Percentiles rank a stretch among this genome's conserved stretches.
These are phyloP conservation scores for Sporisorium graminicola DNA, from an alignment of 1,284 basidiomycete species.

Conservation along the genomic window DNA sequence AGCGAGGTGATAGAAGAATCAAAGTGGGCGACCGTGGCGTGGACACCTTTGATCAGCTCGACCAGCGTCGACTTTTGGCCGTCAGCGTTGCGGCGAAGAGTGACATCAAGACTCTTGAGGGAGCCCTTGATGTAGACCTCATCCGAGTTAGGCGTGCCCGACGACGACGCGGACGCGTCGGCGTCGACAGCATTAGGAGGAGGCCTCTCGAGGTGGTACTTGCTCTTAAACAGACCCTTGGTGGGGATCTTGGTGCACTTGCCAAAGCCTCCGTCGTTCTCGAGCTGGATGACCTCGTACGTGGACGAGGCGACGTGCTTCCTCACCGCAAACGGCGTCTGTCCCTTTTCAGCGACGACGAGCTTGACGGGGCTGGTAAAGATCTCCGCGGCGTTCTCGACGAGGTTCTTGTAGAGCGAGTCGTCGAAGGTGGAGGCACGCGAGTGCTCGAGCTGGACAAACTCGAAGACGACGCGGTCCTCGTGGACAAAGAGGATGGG, in stretches of 20 bases:
- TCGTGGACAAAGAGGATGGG: slow-evolving; percentile 40
- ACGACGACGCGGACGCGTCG: neutral
- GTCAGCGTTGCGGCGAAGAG: slow-evolving; percentile 30
- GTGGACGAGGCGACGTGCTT: slow-evolving; percentile 51
- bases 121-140: slow-evolving; percentile 48
- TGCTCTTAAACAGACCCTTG: slow-evolving; percentile 51
- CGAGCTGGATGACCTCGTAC: slow-evolving; percentile 45
- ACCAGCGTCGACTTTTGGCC: slow-evolving; percentile 37
- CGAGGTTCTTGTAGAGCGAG: slow-evolving; percentile 34
- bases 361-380: slow-evolving; percentile 36
- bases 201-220: slow-evolving; percentile 37
- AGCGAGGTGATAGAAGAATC: slow-evolving; percentile 25
- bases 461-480: slow-evolving; percentile 34
- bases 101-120: slow-evolving; percentile 35
- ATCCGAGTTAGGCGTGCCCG: slow-evolving; percentile 16
- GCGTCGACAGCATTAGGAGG: neutral
- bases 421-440: slow-evolving; percentile 19
- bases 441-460: slow-evolving; percentile 37
- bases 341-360: slow-evolving; percentile 22
- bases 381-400: slow-evolving; percentile 18
- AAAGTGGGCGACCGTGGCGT: slow-evolving; percentile 41
- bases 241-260: slow-evolving; percentile 44
- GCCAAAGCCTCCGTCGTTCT: slow-evolving; percentile 29
- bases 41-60: slow-evolving; percentile 45
- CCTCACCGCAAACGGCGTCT: slow-evolving; percentile 31